Evolutionary conservation across 2,329 filamentous ascomycete genomes (phyloP).

Genomic region (Nakataea oryzae): DNA sequence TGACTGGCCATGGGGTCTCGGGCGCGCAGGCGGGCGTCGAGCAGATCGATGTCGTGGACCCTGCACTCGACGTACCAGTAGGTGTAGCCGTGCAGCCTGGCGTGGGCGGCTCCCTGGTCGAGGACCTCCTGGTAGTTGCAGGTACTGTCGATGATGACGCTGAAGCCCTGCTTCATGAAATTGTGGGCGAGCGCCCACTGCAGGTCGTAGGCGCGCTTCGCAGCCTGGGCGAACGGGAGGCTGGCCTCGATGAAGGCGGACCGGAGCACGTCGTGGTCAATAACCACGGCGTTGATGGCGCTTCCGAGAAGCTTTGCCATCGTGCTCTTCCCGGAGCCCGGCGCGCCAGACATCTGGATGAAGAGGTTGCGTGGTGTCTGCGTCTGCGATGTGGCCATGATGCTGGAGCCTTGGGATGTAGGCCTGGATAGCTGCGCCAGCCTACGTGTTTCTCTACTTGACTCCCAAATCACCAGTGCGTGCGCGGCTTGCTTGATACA

Average conservation of each 20-base stretch:
- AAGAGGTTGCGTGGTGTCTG: slow-evolving; percentile 11
- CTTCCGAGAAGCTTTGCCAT: slow-evolving; percentile 17
- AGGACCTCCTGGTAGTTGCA: slow-evolving; percentile 23
- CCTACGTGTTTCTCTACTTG: no score
- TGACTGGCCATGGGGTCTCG: slow-evolving; percentile 19
- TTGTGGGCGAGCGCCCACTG: slow-evolving; percentile 24
- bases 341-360: slow-evolving; percentile 26
- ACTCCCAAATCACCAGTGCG: no score
- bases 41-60: slow-evolving; percentile 16
- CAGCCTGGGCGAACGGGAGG: slow-evolving; percentile 18
- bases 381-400: no score
- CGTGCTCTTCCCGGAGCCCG: slow-evolving; percentile 27
- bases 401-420: no score
- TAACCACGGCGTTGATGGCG: slow-evolving; percentile 17
- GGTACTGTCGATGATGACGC: slow-evolving; percentile 25
- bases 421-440: no score
- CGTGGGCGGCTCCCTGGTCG: slow-evolving; percentile 17
- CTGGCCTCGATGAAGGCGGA: slow-evolving; percentile 18
- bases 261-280: slow-evolving; percentile 25
- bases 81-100: slow-evolving; percentile 9
- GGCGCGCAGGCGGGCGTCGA: slow-evolving; percentile 16
- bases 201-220: slow-evolving; percentile 20
- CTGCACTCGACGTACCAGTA: slow-evolving; percentile 22
- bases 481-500: no score
- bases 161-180: slow-evolving; percentile 20